Base-by-base conservation (phyloP, 805 yeast genomes). In the Candida tammaniensis region DNA sequence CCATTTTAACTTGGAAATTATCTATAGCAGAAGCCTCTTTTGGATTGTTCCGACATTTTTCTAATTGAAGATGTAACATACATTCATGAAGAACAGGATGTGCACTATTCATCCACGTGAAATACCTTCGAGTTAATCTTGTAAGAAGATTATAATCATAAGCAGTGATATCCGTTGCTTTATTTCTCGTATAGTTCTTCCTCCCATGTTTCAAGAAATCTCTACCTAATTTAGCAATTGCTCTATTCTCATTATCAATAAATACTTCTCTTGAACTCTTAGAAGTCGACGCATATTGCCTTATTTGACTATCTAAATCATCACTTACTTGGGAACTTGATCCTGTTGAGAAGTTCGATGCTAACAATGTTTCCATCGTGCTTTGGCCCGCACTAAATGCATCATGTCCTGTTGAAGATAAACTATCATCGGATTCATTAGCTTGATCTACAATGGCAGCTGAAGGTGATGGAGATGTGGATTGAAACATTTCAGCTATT, bases 71-170 rank as follows among this genome's bases (percentile, higher is more conserved):
- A 25, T 38, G 38, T 12, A 41, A 31, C 20, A 32, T 29, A 17
- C 30, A 34, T 33, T 41, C 45, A 17, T 41, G 45, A 3, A 41
- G 31, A n/a, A 41, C 45, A 4, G 41, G 42, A 27, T 37, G 23
- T n/a, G 42, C 42, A 35, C 45, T 41, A 27, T 41, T 38, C 42
- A 38, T 41, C 33, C 40, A 38, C 2, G 39, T 32, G 21, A 38
- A 33, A 16, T 41, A 41, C 15, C 45, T 27, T 27, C 36, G 28
- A 9, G 42, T 35, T 17, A 41, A 17, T 9, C 38, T 16, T 6
- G 26, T 17, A n/a, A 41, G 32, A 16, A 41, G 15, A 17, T 21
- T 26, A 25, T 35, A 26, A 30, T 41, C 42, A 32, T 41, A 41
- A 9, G 45, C 45, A 8, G 38, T 17, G 10, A 41, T 32, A 21